A percentile compares a stretch with the other conserved stretches of the same genome.
Evolutionary conservation across 108 stramenopile genomes (phyloP).

Genomic region (Chaetoceros tenuissimus): DNA sequence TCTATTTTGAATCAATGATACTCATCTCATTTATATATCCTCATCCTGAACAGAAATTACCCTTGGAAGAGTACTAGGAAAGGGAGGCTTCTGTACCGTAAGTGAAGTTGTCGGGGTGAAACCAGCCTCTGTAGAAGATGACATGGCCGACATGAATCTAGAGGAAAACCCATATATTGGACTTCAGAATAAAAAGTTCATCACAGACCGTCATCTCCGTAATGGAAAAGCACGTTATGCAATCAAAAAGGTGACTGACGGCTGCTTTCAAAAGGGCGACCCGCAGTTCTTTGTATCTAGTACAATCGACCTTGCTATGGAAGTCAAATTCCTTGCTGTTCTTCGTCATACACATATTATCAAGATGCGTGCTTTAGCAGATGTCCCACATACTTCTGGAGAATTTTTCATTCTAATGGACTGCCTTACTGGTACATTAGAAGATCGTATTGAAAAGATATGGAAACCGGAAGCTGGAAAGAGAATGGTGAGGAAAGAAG

Average conservation of each 20-base stretch:
- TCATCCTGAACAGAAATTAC: conserved; percentile 35
- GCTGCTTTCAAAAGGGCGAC: conserved; percentile 23
- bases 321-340: conserved; percentile 30
- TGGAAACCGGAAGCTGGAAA: conserved; percentile 12
- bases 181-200: conserved; percentile 28
- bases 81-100: conserved; percentile 78
- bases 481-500: conserved; percentile 7
- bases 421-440: conserved; percentile 42
- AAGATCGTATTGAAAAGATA: conserved; percentile 17
- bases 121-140: conserved; percentile 2
- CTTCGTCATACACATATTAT: conserved; percentile 80
- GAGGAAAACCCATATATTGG: conserved; percentile 21
- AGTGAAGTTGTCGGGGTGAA: conserved; percentile 44
- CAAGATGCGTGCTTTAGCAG: conserved; percentile 71
- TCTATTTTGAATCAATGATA: background rate
- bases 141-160: background rate
- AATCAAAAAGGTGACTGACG: conserved; percentile 32
- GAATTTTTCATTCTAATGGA: conserved; percentile 59
- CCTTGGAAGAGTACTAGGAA: conserved; percentile 63
- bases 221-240: conserved; percentile 41
- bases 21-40: background rate
- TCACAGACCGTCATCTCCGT: conserved; percentile 23
- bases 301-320: conserved; percentile 28
- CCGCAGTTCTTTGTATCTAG: conserved; percentile 57
- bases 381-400: conserved; percentile 6